Evolutionary conservation across 2,329 filamentous ascomycete species (phyloP).

Genomic region (Polychaeton citri): DNA sequence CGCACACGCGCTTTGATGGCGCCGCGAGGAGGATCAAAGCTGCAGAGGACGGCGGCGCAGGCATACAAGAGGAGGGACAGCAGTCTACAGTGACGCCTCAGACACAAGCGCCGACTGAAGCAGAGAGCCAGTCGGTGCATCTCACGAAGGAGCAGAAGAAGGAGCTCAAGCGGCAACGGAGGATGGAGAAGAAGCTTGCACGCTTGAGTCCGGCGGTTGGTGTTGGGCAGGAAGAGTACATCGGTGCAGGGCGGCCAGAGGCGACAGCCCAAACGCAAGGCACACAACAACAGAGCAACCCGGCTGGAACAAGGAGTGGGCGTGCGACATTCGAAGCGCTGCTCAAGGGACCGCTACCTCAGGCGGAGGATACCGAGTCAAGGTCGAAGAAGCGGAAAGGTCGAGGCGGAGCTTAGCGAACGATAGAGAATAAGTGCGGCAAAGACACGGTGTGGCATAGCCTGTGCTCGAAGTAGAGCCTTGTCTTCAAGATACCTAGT

Average conservation of each 20-base stretch:
- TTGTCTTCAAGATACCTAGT: too few species aligned
- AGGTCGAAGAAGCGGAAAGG: constrained; percentile 16
- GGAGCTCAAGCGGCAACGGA: constrained; percentile 7
- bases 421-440: not conserved
- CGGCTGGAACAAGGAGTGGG: constrained; percentile 5
- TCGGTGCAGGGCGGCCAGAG: not conserved
- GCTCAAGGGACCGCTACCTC: constrained; percentile 14
- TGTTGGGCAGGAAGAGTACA: not conserved
- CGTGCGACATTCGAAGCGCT: constrained; percentile 13
- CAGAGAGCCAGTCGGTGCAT: not conserved
- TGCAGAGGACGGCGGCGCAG: constrained; percentile 9
- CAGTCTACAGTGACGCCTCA: not conserved
- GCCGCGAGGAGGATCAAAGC: constrained; percentile 20
- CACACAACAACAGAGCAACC: constrained; percentile 1
- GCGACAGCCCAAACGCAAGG: not conserved
- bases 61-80: not conserved
- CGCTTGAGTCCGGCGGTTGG: not conserved
- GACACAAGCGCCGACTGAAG: constrained; percentile 1
- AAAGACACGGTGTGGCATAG: not conserved
- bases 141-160: constrained; percentile 6
- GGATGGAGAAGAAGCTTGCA: constrained; percentile 4
- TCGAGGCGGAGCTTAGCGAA: constrained; percentile 3
- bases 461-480: too few species aligned
- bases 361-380: constrained; percentile 11
- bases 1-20: constrained; percentile 20